Conservation (phyloP, 768 basidiomycete genomes). For the Clitopilus passeckerianus region DNA sequence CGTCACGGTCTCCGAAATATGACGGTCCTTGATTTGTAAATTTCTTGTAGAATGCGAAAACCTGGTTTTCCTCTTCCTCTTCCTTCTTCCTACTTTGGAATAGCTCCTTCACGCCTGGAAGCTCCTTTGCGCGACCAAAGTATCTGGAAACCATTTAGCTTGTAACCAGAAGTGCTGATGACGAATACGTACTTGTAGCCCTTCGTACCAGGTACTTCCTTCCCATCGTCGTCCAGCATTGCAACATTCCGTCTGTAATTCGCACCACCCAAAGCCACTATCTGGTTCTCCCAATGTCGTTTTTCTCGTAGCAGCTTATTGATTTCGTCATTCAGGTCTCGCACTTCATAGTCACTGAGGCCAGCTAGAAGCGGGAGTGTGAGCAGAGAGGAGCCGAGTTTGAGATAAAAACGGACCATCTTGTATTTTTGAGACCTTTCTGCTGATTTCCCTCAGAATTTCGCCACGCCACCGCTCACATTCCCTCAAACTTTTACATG, state of each 20-base stretch:
- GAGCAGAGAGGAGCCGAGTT: not conserved
- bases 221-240: conserved; percentile 92
- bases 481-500: conserved; percentile 87
- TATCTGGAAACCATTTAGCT: conserved; percentile 47
- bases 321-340: conserved; percentile 96
- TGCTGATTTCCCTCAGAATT: conserved; percentile 87
- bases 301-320: conserved; percentile 95
- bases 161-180: not conserved
- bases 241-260: conserved; percentile 93
- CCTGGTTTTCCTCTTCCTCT: conserved; percentile 83
- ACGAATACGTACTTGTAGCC: conserved; percentile 81
- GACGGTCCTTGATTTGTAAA: conserved; percentile 83
- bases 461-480: conserved; percentile 97
- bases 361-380: conserved; percentile 51
- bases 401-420: conserved; percentile 56
- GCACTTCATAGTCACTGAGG: conserved; percentile 90
- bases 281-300: conserved; percentile 97
- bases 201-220: conserved; percentile 93
- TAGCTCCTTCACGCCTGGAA: conserved; percentile 94
- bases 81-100: conserved; percentile 84
- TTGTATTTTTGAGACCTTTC: conserved; percentile 98
- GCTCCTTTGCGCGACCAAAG: conserved; percentile 93
- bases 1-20: conserved; percentile 92
- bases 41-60: conserved; percentile 74
- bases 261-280: conserved; percentile 92